phyloP scores from a whole-genome alignment of 192 early-diverging fungal species.

The Linderina pennispora region DNA sequence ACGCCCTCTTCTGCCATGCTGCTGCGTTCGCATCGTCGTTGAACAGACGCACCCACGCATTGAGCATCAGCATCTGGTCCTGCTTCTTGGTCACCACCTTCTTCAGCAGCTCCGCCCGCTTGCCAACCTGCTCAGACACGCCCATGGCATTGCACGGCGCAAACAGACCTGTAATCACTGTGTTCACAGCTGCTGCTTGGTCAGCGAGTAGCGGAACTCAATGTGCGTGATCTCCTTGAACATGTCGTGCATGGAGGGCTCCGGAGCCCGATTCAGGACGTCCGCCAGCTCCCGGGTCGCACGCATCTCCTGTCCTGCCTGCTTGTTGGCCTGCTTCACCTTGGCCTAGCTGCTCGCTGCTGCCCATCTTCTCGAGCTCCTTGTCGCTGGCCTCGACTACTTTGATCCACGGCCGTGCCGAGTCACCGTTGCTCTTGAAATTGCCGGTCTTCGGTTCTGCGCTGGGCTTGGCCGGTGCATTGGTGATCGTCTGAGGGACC shows the following conservation, averaged over 20 bases:
- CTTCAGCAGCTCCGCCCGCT: slow-evolving; percentile 20
- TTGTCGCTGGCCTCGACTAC: slow-evolving; percentile 32
- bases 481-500: slow-evolving; percentile 26
- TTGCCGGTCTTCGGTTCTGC: slow-evolving; percentile 9
- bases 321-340: slow-evolving; percentile 14
- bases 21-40: slow-evolving; percentile 17
- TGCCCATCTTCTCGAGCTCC: slow-evolving; percentile 40
- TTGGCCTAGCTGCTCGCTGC: slow-evolving; percentile 8
- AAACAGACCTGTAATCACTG: slow-evolving; percentile 56
- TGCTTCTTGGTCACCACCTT: slow-evolving; percentile 27
- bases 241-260: slow-evolving; percentile 44
- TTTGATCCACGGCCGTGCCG: slow-evolving; percentile 39
- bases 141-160: slow-evolving; percentile 15
- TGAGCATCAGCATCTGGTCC: slow-evolving; percentile 42
- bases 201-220: slow-evolving; percentile 77
- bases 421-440: slow-evolving; percentile 7
- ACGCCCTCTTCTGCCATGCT: slow-evolving; percentile 49
- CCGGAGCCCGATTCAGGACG: slow-evolving; percentile 8
- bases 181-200: slow-evolving; percentile 69
- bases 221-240: slow-evolving; percentile 78
- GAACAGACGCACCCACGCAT: slow-evolving; percentile 38
- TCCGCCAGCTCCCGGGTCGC: slow-evolving; percentile 18
- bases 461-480: slow-evolving; percentile 11
- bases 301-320: slow-evolving; percentile 23
- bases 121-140: slow-evolving; percentile 11